Evolutionary conservation across 371 early-diverging fungal species (phyloP).

Genomic region (Sanchytrium tribonematis): DNA sequence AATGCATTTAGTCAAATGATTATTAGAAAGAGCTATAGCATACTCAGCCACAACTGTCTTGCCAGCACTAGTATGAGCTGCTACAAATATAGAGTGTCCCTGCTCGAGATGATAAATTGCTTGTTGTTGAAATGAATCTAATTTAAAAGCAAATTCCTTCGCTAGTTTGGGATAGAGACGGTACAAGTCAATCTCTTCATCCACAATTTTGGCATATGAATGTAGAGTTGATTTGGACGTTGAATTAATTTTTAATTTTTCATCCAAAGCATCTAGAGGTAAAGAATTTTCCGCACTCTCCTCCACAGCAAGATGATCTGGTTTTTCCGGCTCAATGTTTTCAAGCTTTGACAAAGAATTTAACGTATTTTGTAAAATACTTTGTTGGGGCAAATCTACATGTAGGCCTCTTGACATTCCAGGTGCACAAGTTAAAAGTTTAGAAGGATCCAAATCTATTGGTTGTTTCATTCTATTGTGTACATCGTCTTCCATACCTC

Average conservation of each 20-base stretch:
- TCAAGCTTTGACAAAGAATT: conserved; percentile 19
- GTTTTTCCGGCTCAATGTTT: no score
- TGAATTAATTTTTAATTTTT: conserved; percentile 18
- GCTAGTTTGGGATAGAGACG: conserved; percentile 13
- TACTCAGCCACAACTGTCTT: conserved; percentile 99
- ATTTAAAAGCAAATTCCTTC: conserved; percentile 58
- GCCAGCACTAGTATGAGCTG: conserved; percentile 98
- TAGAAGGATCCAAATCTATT: conserved; percentile 5
- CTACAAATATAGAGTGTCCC: conserved; percentile 87
- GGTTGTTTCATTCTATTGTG: conserved; percentile 1
- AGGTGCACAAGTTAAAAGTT: conserved; percentile 7
- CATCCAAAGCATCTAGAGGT: conserved; percentile 25
- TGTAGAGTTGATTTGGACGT: conserved; percentile 7
- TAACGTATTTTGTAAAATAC: conserved; percentile 12
- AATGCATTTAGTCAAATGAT: conserved; percentile 87
- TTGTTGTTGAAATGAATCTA: conserved; percentile 95
- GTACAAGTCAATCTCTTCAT: conserved; percentile 4
- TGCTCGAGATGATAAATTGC: conserved; percentile 84
- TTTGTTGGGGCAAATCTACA: conserved; percentile 6
- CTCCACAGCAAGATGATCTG: conserved; percentile 17
- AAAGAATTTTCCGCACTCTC: conserved; percentile 7
- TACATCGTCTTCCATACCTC: conserved; percentile 10
- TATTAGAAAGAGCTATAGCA: conserved; percentile 69
- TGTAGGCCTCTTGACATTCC: conserved; percentile 3
- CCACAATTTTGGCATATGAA: conserved; percentile 2